Evolutionary conservation across 306 rosid species (phyloP), one percentile per base, ranked within the genome.

Genomic region (Sicyos edulis): DNA sequence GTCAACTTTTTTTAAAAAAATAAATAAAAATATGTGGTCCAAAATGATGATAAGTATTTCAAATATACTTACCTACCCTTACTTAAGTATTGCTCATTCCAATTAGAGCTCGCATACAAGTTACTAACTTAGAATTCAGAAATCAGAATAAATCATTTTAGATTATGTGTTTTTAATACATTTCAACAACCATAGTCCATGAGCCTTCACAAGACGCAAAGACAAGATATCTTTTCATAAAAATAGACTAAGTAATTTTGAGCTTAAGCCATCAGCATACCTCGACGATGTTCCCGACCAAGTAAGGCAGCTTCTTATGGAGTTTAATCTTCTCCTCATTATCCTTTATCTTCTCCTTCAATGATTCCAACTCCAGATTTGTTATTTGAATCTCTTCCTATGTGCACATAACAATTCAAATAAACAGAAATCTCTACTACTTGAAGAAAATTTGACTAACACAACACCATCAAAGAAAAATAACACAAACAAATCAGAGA

Each of bases 251-350:
- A 32, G 37, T 32, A 32, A 32, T 32, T 32, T 65, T 45, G 54
- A 42, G 70, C 20, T 1, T 2, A 67, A 67, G 26, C 4, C 24
- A 8, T 17, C 15, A 19, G 17, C 72, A 67, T 74, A 95, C 99
- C 99, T 95, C 97, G 63, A 91, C 97, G 54, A 95, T 95, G 81
- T 89, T 95, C 24, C 96, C 96, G 12, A 95, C 99, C 74, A 95
- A 90, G 87, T 91, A 91, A 10, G 99, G 99, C 73, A 95, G 75
- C 80, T 91, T 96, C 85, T 95, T 95, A 57, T 95, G 89, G 63
- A 91, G 99, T 86, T 95, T 89, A 74, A 95, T 95, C 77, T 95
- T 95, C 79, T 95, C 97, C 78, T 89, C 96, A 75, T 95, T 95
- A 79, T 91, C 97, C 73, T 87, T 91, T 50, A 95, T 91, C 81